Percentiles rank a stretch among this genome's conserved stretches.
These are phyloP conservation scores for Ilyonectria sp. DNA, from an alignment of 2,329 filamentous ascomycete species.

Conservation along the genomic window DNA sequence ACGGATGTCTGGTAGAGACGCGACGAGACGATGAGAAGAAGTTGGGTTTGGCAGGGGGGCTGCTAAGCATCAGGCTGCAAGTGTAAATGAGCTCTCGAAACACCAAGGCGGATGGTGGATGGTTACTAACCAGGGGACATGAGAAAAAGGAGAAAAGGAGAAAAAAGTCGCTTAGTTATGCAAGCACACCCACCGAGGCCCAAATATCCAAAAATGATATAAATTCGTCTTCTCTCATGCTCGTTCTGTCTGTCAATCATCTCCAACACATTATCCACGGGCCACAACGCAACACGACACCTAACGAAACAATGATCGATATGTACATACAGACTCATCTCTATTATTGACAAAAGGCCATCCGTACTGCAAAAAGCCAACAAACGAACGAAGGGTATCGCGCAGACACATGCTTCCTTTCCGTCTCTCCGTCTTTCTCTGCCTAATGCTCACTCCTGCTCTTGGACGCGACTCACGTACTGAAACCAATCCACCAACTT, in stretches of 20 bases:
- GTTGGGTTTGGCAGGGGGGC: not conserved
- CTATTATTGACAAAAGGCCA: slow-evolving; percentile 41
- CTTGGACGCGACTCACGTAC: slow-evolving; percentile 20
- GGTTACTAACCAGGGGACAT: not conserved
- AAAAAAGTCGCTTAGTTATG: not conserved
- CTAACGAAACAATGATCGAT: slow-evolving; percentile 9
- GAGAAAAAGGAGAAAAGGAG: not conserved
- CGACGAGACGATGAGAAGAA: not conserved
- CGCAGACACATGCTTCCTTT: slow-evolving; percentile 44
- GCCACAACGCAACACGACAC: not conserved
- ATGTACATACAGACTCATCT: slow-evolving; percentile 38
- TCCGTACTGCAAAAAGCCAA: slow-evolving; percentile 35
- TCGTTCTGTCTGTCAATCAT: not conserved
- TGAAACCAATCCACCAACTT: not conserved
- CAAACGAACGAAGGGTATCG: slow-evolving; percentile 51
- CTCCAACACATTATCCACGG: not conserved
- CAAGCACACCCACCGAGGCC: not conserved
- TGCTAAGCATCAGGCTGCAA: not conserved
- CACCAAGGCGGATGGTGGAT: not conserved
- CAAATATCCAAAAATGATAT: not conserved
- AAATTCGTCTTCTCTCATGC: not conserved
- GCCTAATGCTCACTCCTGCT: slow-evolving; percentile 28
- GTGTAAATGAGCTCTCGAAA: not conserved
- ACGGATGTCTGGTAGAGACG: slow-evolving; percentile 71
- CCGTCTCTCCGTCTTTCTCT: slow-evolving; percentile 26